These are phyloP conservation scores for rapeseed (Brassica napus) DNA, from an alignment of 345 rosid species.

Conservation along the genomic window Da-Ae NC_063452.1:62046001-62046500, in stretches of 20 bases:
- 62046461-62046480: neutral
- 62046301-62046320: slow-evolving; percentile 77
- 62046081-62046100: slow-evolving; percentile 97
- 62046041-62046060: slow-evolving; percentile 91
- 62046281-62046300: slow-evolving; percentile 92
- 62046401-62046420: slow-evolving; percentile 28
- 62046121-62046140: slow-evolving; percentile 48
- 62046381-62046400: slow-evolving; percentile 20
- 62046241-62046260: slow-evolving; percentile 74
- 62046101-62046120: slow-evolving; percentile 97
- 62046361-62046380: slow-evolving; percentile 66
- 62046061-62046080: slow-evolving; percentile 86
- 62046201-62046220: slow-evolving; percentile 86
- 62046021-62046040: slow-evolving; percentile 77
- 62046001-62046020: slow-evolving; percentile 3
- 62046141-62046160: neutral
- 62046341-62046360: slow-evolving; percentile 93
- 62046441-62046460: slow-evolving; percentile 15
- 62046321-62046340: slow-evolving; percentile 61
- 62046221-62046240: slow-evolving; percentile 76
- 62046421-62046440: slow-evolving; percentile 18
- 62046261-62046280: slow-evolving; percentile 88
- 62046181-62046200: slow-evolving; percentile 41
- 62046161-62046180: slow-evolving; percentile 13
- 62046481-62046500: too few relatives aligned